phyloP scores from a whole-genome alignment of 768 basidiomycete genomes.

The Pleurotus ostreatus region DNA sequence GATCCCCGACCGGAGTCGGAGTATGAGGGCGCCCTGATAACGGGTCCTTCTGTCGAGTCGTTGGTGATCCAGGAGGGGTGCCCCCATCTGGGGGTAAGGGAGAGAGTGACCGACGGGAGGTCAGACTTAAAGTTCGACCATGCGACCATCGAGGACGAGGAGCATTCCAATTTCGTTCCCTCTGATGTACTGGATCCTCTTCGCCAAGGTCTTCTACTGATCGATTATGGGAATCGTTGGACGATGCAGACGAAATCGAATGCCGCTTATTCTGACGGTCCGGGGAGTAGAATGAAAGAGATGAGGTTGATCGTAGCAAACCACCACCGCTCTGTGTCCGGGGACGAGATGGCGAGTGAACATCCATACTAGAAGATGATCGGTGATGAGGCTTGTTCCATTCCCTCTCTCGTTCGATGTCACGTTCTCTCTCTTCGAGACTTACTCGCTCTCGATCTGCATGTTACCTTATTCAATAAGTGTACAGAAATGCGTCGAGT shows the following conservation, averaged over 20 bases:
- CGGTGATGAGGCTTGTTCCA: slow-evolving; percentile 50
- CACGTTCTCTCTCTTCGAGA: slow-evolving; percentile 40
- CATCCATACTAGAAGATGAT: slow-evolving; percentile 40
- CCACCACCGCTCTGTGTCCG: slow-evolving; percentile 34
- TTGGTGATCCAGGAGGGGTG: slow-evolving; percentile 6
- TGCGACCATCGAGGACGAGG: slow-evolving; percentile 54
- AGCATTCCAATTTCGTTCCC: slow-evolving; percentile 71
- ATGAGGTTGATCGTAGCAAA: slow-evolving; percentile 30
- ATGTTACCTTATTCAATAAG: background rate
- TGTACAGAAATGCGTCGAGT: background rate
- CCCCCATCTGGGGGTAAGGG: slow-evolving; percentile 7
- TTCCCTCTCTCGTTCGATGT: slow-evolving; percentile 45
- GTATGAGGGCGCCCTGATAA: background rate
- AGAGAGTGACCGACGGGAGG: slow-evolving; percentile 11
- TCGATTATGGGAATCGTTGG: slow-evolving; percentile 27
- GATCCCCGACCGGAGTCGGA: background rate
- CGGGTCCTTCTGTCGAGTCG: background rate
- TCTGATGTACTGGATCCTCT: slow-evolving; percentile 38
- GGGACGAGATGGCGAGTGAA: slow-evolving; percentile 28
- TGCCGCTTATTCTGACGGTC: slow-evolving; percentile 17
- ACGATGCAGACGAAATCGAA: slow-evolving; percentile 25
- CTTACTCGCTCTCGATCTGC: slow-evolving; percentile 42
- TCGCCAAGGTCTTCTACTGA: slow-evolving; percentile 29
- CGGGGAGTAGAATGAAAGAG: slow-evolving; percentile 28
- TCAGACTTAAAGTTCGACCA: background rate